Percentiles rank a stretch among this genome's conserved stretches.
phyloP scores from a whole-genome alignment of 768 basidiomycete genomes.

The Polyporus arcularius region DNA sequence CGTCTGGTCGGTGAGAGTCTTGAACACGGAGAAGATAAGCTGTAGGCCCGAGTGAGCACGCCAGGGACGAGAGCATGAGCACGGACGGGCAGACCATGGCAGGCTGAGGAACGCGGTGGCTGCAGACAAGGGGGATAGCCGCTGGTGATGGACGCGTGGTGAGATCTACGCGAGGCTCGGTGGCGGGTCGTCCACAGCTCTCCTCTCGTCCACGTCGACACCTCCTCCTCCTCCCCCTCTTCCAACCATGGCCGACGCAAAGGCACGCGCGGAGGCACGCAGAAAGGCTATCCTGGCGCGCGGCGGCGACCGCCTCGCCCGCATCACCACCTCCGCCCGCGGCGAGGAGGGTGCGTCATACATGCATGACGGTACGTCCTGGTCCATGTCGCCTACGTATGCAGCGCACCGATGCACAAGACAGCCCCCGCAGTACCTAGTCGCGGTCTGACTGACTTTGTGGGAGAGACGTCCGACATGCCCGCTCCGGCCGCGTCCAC shows the following conservation, averaged over 20 bases:
- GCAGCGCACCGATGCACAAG: slow-evolving; percentile 20
- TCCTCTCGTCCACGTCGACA: slow-evolving; percentile 15
- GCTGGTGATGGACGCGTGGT: slow-evolving; percentile 12
- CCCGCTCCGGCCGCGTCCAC: slow-evolving; percentile 28
- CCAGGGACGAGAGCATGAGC: background rate
- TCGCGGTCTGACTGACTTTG: slow-evolving; percentile 34
- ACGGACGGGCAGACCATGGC: background rate
- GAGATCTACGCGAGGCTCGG: slow-evolving; percentile 14
- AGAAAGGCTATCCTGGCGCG: slow-evolving; percentile 74
- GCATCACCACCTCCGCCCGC: slow-evolving; percentile 73
- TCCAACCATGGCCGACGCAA: slow-evolving; percentile 15
- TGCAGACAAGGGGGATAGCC: slow-evolving; percentile 4
- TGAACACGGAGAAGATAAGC: slow-evolving; percentile 99
- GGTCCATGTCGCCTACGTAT: background rate
- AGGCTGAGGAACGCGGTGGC: background rate
- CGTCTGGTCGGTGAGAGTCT: slow-evolving; percentile 95
- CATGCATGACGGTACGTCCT: slow-evolving; percentile 48
- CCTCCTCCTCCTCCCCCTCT: background rate
- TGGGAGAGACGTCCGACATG: slow-evolving; percentile 38
- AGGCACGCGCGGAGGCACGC: slow-evolving; percentile 73
- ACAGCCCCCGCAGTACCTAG: slow-evolving; percentile 39
- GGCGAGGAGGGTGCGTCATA: slow-evolving; percentile 66
- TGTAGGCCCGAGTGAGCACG: slow-evolving; percentile 26
- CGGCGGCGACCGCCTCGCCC: slow-evolving; percentile 74
- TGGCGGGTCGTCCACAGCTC: background rate